phyloP scores from a whole-genome alignment of 2,329 filamentous ascomycete genomes.

The Xylariaceae sp. region DNA sequence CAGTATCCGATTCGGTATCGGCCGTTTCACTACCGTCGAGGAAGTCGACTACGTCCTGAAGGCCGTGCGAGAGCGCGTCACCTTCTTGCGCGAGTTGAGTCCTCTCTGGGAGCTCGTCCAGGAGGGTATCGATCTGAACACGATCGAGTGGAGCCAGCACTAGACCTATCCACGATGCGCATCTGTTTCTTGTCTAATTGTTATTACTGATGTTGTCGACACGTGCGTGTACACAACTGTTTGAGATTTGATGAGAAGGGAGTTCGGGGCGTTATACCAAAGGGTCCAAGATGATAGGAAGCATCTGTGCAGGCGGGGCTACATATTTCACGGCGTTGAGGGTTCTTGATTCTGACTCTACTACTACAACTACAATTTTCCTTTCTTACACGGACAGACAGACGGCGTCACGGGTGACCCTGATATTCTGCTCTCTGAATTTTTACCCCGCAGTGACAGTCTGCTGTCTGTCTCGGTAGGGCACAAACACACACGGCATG shows the following conservation, averaged over 20 bases:
- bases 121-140: slow-evolving; percentile 90
- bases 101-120: slow-evolving; percentile 97
- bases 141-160: slow-evolving; percentile 98
- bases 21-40: slow-evolving; percentile 87
- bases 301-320: neutral
- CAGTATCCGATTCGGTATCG: slow-evolving; percentile 96
- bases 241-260: slow-evolving; percentile 6
- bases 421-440: neutral
- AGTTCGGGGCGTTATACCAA: slow-evolving; percentile 8
- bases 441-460: neutral
- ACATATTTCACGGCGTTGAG: neutral
- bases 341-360: neutral
- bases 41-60: slow-evolving; percentile 98
- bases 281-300: neutral
- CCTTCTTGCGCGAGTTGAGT: slow-evolving; percentile 88
- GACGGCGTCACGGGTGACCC: neutral
- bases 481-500: neutral
- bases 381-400: neutral
- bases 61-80: slow-evolving; percentile 84
- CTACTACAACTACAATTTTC: neutral
- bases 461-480: neutral
- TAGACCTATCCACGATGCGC: slow-evolving; percentile 39
- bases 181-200: neutral
- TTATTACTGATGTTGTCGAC: neutral
- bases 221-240: slow-evolving; percentile 8